Percentiles rank a stretch among this genome's conserved stretches.
Evolutionary conservation across 2,329 filamentous ascomycete genomes (phyloP).

Genomic region (Monosporascus sp.): DNA sequence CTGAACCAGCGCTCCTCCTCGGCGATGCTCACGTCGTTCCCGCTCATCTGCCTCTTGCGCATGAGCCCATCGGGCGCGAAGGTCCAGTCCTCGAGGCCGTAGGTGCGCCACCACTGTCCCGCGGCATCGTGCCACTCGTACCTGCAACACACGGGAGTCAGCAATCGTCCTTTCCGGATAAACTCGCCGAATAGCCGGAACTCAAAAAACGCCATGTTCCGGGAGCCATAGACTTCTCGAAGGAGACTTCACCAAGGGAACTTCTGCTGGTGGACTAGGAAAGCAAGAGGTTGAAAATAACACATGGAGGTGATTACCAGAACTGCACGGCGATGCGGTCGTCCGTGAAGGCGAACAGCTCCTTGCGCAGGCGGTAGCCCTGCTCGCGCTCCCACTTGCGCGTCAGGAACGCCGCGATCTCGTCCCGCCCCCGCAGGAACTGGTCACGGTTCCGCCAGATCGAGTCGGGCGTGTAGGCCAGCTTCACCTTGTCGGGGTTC

Average conservation of each 20-base stretch:
- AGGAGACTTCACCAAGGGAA: too few species aligned
- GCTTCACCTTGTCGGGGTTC: constrained; percentile 58
- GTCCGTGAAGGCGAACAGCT: constrained; percentile 71
- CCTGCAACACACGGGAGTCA: too few species aligned
- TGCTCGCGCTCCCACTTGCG: constrained; percentile 71
- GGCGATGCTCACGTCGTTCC: constrained; percentile 60
- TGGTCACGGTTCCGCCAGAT: constrained; percentile 74
- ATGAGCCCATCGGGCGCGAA: constrained; percentile 65
- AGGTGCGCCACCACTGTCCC: constrained; percentile 81
- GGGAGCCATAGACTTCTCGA: too few species aligned
- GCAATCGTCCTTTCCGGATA: too few species aligned
- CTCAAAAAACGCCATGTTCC: too few species aligned
- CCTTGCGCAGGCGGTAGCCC: constrained; percentile 71
- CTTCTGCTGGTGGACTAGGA: too few species aligned
- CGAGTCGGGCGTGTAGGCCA: constrained; percentile 68
- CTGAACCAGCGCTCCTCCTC: constrained; percentile 64
- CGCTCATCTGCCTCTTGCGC: constrained; percentile 72
- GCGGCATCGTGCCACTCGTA: constrained; percentile 69
- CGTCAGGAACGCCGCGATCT: constrained; percentile 62
- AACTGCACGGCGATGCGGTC: constrained; percentile 77
- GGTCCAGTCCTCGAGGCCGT: constrained; percentile 78
- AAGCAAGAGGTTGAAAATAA: too few species aligned
- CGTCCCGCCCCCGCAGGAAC: constrained; percentile 64
- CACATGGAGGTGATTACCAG: constrained; percentile 42
- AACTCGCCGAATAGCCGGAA: too few species aligned